These are phyloP conservation scores for Balakata baccata DNA, from an alignment of 345 rosid species.

Conservation along the genomic window DNA sequence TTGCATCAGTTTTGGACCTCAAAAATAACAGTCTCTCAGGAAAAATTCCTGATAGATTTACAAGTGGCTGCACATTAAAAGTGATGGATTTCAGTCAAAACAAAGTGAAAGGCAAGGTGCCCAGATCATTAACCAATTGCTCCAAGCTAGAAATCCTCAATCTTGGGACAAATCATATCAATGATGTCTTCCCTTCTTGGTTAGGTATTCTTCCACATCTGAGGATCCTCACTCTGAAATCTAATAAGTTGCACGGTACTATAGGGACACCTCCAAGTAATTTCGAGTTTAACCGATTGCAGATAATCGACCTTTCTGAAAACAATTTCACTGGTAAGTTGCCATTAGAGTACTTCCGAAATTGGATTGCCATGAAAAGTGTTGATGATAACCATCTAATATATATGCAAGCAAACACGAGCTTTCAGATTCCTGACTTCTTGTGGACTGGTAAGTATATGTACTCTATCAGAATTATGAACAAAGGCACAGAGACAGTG, in stretches of 20 bases:
- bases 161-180: neutral
- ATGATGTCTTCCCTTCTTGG: slow-evolving; percentile 10
- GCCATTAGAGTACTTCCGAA: neutral
- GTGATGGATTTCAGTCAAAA: neutral
- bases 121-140: slow-evolving; percentile 3
- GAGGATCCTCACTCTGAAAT: neutral
- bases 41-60: neutral
- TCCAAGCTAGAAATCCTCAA: slow-evolving; percentile 2
- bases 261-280: neutral
- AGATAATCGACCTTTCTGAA: neutral
- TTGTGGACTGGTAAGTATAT: accelerated
- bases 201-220: neutral
- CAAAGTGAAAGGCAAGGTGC: neutral
- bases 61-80: neutral
- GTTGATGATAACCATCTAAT: neutral
- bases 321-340: neutral
- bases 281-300: neutral
- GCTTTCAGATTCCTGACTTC: neutral
- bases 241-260: neutral
- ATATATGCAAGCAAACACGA: neutral
- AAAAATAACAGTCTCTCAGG: neutral
- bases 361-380: neutral
- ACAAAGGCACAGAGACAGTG: slow-evolving; percentile 9
- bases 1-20: neutral
- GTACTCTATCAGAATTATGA: neutral